Conservation (phyloP, 2,329 filamentous ascomycete species). For the Hymenoscyphus scutula region DNA sequence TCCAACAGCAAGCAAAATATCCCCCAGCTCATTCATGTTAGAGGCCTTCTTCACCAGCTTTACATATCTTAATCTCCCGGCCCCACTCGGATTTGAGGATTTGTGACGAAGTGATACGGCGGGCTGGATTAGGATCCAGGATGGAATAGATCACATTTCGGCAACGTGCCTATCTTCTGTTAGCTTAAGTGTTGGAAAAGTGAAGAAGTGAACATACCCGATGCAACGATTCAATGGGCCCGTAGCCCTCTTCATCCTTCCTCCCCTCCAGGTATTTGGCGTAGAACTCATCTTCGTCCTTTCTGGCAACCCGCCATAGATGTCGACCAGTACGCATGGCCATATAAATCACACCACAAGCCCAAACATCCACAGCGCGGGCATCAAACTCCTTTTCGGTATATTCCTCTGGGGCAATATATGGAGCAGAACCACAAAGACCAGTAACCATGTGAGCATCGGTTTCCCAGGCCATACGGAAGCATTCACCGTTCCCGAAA, state of each 20-base stretch:
- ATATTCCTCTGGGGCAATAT: slow-evolving; percentile 97
- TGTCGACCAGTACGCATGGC: slow-evolving; percentile 96
- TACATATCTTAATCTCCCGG: slow-evolving; percentile 94
- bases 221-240: slow-evolving; percentile 91
- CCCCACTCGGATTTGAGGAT: slow-evolving; percentile 99
- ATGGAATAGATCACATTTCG: slow-evolving; percentile 99
- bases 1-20: slow-evolving; percentile 20
- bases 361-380: slow-evolving; percentile 96
- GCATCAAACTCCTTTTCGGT: slow-evolving; percentile 94
- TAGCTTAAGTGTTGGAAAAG: slow-evolving; percentile 3
- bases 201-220: slow-evolving; percentile 61
- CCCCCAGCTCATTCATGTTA: slow-evolving; percentile 45
- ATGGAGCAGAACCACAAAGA: slow-evolving; percentile 92
- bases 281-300: slow-evolving; percentile 97
- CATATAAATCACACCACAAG: slow-evolving; percentile 99
- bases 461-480: slow-evolving; percentile 99
- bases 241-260: slow-evolving; percentile 92
- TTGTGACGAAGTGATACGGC: slow-evolving; percentile 92
- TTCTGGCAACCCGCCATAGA: slow-evolving; percentile 94
- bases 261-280: slow-evolving; percentile 89
- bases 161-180: slow-evolving; percentile 71
- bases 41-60: slow-evolving; percentile 92
- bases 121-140: slow-evolving; percentile 86
- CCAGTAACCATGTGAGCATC: slow-evolving; percentile 98
- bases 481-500: slow-evolving; percentile 98